Conservation (phyloP, 495 filamentous ascomycete genomes). For the Aspergillus carlsbadensis region DNA sequence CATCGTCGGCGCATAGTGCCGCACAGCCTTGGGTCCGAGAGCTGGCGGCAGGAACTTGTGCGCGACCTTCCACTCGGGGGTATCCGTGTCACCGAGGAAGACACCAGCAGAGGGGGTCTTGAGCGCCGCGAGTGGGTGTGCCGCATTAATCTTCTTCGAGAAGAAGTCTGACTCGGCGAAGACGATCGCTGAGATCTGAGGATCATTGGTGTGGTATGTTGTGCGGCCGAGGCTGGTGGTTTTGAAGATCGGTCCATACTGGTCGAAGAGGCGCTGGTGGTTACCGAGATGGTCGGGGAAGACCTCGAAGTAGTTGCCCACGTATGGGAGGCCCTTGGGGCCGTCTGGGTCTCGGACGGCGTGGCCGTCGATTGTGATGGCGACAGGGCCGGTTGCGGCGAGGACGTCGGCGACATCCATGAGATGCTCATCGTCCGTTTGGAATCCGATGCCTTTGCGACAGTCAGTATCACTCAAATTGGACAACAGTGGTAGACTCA, state of each 20-base stretch:
- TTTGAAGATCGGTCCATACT: constrained; percentile 54
- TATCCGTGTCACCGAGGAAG: constrained; percentile 54
- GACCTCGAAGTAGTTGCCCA: constrained; percentile 55
- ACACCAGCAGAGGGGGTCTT: constrained; percentile 47
- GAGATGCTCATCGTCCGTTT: constrained; percentile 26
- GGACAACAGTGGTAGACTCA: constrained; percentile 1
- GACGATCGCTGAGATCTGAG: constrained; percentile 36
- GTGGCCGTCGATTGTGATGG: constrained; percentile 45
- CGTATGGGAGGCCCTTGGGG: constrained; percentile 45
- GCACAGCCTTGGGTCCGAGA: constrained; percentile 52
- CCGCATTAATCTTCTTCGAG: constrained; percentile 49
- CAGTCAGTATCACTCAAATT: background rate
- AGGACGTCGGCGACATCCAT: constrained; percentile 29
- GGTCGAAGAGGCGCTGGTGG: constrained; percentile 52
- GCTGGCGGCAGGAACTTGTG: constrained; percentile 59
- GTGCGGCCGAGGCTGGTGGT: constrained; percentile 52
- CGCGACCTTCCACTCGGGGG: constrained; percentile 41
- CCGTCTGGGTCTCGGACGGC: constrained; percentile 42
- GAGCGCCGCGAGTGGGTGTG: constrained; percentile 48
- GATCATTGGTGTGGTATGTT: constrained; percentile 51
- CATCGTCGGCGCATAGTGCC: constrained; percentile 57
- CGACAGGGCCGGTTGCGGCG: constrained; percentile 28
- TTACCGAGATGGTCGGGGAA: constrained; percentile 61
- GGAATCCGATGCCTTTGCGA: constrained; percentile 39
- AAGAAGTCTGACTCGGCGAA: constrained; percentile 50